phyloP scores from a whole-genome alignment of 177 flowering plant genomes.

The Tripterygium wilfordii region DNA sequence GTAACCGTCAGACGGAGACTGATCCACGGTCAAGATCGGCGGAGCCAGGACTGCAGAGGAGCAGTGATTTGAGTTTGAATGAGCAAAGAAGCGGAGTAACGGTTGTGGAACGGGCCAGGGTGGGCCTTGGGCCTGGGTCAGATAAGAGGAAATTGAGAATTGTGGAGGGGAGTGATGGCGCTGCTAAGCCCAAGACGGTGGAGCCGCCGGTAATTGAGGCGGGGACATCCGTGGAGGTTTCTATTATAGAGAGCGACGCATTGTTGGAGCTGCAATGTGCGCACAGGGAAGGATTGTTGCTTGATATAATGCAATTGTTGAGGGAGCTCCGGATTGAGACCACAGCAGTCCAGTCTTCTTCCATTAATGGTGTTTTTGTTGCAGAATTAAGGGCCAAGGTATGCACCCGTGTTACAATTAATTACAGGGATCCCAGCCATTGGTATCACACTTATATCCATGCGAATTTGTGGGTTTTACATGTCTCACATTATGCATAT shows the following conservation, averaged over 20 bases:
- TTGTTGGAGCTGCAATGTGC: conserved; percentile 74
- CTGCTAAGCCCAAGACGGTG: too few relatives aligned
- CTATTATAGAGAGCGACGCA: conserved; percentile 86
- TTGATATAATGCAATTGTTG: conserved; percentile 70
- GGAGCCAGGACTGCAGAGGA: conserved; percentile 16
- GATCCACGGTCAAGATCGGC: conserved; percentile 22
- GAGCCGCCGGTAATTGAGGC: conserved; percentile 6
- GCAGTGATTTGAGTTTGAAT: conserved; percentile 8
- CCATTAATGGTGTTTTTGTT: conserved; percentile 40
- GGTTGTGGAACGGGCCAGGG: conserved; percentile 16
- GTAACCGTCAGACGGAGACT: conserved; percentile 27
- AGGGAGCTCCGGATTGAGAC: conserved; percentile 67
- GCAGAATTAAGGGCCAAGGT: conserved; percentile 96
- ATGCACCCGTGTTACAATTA: neutral
- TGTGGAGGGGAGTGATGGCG: conserved; percentile 38
- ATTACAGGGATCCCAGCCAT: too few relatives aligned
- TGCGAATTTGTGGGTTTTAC: too few relatives aligned
- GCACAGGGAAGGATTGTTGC: conserved; percentile 63
- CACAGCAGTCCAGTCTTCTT: conserved; percentile 62
- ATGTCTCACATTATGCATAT: too few relatives aligned
- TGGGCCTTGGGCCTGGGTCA: conserved; percentile 14
- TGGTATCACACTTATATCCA: too few relatives aligned
- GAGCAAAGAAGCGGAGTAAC: conserved; percentile 20
- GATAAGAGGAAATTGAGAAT: conserved; percentile 64
- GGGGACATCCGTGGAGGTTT: conserved; percentile 59